Evolutionary conservation across 2,329 filamentous ascomycete species (phyloP).

Genomic region (Arachnomyces sp.): DNA sequence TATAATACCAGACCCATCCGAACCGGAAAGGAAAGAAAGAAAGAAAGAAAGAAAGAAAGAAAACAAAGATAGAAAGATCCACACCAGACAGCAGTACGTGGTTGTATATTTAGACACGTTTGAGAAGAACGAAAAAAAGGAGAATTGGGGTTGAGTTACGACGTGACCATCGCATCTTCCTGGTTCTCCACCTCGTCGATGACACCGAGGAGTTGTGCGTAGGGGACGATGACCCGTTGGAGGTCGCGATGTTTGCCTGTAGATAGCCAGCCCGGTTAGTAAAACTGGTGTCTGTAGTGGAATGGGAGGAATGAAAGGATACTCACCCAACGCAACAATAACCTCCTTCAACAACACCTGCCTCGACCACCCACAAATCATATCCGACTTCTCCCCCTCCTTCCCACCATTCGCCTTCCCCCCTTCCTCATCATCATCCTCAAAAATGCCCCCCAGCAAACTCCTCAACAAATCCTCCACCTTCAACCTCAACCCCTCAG

Average conservation of each 20-base stretch:
- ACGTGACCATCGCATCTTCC: constrained; percentile 28
- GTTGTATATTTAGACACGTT: not conserved
- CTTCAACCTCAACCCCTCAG: constrained; percentile 77
- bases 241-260: constrained; percentile 90
- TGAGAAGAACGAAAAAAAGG: not conserved
- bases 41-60: not conserved
- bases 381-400: constrained; percentile 60
- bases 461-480: constrained; percentile 85
- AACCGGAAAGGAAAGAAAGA: not conserved
- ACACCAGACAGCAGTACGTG: constrained; percentile 2
- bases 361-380: constrained; percentile 84
- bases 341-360: constrained; percentile 83
- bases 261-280: constrained; percentile 26
- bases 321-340: constrained; percentile 81
- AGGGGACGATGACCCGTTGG: constrained; percentile 89
- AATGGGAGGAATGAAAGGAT: constrained; percentile 4
- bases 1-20: not conserved
- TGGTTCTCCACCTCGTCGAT: constrained; percentile 27
- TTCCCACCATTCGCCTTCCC: constrained; percentile 41
- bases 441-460: constrained; percentile 62
- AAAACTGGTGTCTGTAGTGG: constrained; percentile 8
- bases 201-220: constrained; percentile 69
- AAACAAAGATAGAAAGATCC: not conserved
- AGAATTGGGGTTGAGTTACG: constrained; percentile 31
- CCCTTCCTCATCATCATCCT: constrained; percentile 40